Evolutionary conservation across 805 yeast species (phyloP).

Genomic region (Starmerella bombi): DNA sequence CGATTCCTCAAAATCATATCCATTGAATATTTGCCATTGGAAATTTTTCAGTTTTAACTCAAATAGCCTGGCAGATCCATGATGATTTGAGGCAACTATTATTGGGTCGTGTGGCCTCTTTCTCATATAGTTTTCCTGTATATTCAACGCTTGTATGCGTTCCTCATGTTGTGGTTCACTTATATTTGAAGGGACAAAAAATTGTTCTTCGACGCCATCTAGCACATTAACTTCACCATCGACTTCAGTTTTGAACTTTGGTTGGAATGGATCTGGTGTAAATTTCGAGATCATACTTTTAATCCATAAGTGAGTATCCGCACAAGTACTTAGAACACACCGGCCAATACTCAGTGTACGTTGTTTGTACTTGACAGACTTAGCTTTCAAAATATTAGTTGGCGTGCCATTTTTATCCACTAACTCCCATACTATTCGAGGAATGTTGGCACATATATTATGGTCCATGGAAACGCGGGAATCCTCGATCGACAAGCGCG

Average conservation of each 20-base stretch:
- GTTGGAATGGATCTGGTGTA: background rate
- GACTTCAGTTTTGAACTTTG: background rate
- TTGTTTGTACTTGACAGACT: background rate
- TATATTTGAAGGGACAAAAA: slow-evolving; percentile 1
- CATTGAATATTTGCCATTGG: slow-evolving; percentile 52
- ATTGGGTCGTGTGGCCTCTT: background rate
- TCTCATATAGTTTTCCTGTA: slow-evolving; percentile 18
- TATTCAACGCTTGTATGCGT: slow-evolving; percentile 7
- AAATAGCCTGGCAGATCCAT: too few species aligned
- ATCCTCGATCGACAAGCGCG: background rate
- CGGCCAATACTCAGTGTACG: background rate
- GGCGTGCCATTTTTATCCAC: background rate
- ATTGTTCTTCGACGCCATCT: background rate
- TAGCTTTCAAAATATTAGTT: background rate
- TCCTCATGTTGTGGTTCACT: background rate
- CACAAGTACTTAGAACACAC: background rate
- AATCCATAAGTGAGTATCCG: slow-evolving; percentile 7
- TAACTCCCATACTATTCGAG: background rate
- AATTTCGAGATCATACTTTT: background rate
- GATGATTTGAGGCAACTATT: background rate
- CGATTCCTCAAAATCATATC: slow-evolving; percentile 83
- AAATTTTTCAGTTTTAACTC: slow-evolving; percentile 5
- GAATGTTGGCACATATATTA: background rate
- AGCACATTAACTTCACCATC: slow-evolving; percentile 1
- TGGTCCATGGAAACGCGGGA: background rate